Evolutionary conservation across 208 protist genomes (phyloP).

Genomic region (Angomonas deanei): DNA sequence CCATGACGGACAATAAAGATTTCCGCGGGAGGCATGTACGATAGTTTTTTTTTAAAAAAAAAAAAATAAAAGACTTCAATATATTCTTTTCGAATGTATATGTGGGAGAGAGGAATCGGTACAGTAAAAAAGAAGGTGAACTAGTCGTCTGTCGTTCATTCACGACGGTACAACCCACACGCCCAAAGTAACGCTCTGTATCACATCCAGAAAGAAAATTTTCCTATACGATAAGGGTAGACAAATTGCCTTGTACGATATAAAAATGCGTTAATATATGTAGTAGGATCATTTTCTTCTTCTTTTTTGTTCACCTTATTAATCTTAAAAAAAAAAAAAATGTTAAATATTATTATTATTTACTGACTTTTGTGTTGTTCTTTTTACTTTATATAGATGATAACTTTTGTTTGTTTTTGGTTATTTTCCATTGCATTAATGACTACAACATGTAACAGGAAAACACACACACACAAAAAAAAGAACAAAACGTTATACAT

Average conservation of each 20-base stretch:
- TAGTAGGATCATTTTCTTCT: not conserved
- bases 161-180: too few species aligned
- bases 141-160: too few species aligned
- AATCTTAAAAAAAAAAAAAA: not conserved
- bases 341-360: not conserved
- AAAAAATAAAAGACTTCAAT: constrained; percentile 8
- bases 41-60: not conserved
- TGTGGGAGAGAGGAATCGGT: too few species aligned
- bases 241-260: not conserved
- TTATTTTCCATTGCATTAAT: not conserved
- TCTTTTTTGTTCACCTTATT: not conserved
- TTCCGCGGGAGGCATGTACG: constrained; percentile 21
- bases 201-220: not conserved
- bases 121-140: too few species aligned
- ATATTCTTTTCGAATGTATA: too few species aligned
- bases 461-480: not conserved
- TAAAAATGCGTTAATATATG: not conserved
- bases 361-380: not conserved
- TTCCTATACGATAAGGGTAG: not conserved
- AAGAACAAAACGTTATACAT: constrained; percentile 1
- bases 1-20: constrained; percentile 52
- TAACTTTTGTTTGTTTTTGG: not conserved
- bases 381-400: not conserved
- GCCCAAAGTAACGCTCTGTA: too few species aligned
- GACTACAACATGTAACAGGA: not conserved